phyloP scores from a whole-genome alignment of 495 filamentous ascomycete genomes.

The Echria macrotheca region DNA sequence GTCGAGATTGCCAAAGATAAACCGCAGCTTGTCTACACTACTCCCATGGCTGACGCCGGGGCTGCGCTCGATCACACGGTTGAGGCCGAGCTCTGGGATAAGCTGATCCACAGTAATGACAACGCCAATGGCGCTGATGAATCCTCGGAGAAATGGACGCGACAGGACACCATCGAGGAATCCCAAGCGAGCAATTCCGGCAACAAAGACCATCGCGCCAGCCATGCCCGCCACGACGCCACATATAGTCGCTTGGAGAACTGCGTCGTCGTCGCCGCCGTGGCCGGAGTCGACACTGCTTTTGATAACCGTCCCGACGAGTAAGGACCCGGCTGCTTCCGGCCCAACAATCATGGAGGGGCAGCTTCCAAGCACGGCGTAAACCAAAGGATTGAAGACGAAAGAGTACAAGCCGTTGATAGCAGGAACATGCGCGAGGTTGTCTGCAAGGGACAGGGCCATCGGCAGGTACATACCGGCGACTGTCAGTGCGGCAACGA shows the following conservation, averaged over 20 bases:
- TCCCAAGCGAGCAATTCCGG: conserved; percentile 78
- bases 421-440: conserved; percentile 86
- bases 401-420: conserved; percentile 96
- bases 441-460: conserved; percentile 88
- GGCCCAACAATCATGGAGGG: conserved; percentile 93
- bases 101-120: conserved; percentile 95
- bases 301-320: conserved; percentile 82
- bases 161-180: conserved; percentile 94
- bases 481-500: conserved; percentile 81
- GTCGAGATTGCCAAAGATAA: conserved; percentile 61
- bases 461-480: conserved; percentile 98
- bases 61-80: conserved; percentile 49
- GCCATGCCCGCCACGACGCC: conserved; percentile 86
- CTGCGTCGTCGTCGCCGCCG: conserved; percentile 64
- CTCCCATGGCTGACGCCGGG: conserved; percentile 69
- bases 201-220: conserved; percentile 77
- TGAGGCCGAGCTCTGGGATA: conserved; percentile 81
- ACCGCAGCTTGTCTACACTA: conserved; percentile 76
- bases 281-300: conserved; percentile 64
- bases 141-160: conserved; percentile 85
- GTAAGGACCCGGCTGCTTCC: conserved; percentile 86
- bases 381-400: conserved; percentile 82
- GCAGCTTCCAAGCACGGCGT: conserved; percentile 85
- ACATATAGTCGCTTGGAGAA: conserved; percentile 71
- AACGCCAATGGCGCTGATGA: conserved; percentile 93